phyloP scores from a whole-genome alignment of 2,329 filamentous ascomycete species.

The Aspergillus sp. region DNA sequence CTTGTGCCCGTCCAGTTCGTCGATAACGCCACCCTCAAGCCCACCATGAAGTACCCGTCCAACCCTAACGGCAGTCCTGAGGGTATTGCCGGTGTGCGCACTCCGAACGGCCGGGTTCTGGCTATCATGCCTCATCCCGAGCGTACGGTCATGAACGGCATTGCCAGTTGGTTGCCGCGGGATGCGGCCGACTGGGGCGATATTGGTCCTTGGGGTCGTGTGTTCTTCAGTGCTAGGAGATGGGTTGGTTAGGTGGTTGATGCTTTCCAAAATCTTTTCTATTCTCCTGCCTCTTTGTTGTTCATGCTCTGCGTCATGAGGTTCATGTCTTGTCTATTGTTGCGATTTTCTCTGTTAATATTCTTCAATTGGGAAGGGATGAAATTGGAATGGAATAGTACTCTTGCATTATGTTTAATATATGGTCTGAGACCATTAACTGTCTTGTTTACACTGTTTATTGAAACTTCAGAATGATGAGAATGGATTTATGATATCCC shows the following conservation, averaged over 20 bases:
- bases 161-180: constrained; percentile 65
- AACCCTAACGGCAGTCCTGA: constrained; percentile 81
- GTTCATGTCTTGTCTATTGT: not conserved
- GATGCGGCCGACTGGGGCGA: constrained; percentile 63
- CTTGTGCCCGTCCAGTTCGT: constrained; percentile 75
- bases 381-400: not conserved
- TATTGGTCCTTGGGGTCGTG: constrained; percentile 72
- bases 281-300: not conserved
- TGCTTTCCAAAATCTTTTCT: too few relatives aligned
- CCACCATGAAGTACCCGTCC: constrained; percentile 75
- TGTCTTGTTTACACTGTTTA: too few relatives aligned
- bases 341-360: too few relatives aligned
- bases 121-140: constrained; percentile 94
- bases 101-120: constrained; percentile 67
- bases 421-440: not conserved
- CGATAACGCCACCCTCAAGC: constrained; percentile 63
- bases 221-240: constrained; percentile 79
- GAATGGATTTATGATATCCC: too few relatives aligned
- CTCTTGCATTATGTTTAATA: not conserved
- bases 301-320: not conserved
- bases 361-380: not conserved
- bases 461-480: too few relatives aligned
- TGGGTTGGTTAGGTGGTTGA: constrained; percentile 60
- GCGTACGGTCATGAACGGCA: constrained; percentile 72
- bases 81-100: constrained; percentile 73